phyloP scores from a whole-genome alignment of 306 rosid genomes.

The Ceratonia siliqua region DNA sequence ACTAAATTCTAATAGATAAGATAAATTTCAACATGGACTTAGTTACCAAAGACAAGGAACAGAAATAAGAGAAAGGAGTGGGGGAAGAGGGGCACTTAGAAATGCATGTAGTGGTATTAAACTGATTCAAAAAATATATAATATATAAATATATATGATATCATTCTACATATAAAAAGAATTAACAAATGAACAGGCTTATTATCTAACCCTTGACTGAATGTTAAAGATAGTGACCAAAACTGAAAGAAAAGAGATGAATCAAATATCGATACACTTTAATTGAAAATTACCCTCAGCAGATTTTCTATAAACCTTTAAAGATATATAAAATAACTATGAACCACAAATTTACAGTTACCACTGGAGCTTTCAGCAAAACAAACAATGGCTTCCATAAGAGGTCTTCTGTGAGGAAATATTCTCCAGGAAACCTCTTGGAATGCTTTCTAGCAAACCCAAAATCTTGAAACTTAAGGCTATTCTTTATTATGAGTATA shows the following conservation, averaged over 20 bases:
- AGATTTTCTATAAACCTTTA: constrained; percentile 20
- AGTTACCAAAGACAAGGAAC: background rate
- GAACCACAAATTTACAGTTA: constrained; percentile 52
- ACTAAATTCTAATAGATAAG: no score
- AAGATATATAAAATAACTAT: constrained; percentile 27
- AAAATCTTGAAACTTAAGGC: constrained; percentile 25
- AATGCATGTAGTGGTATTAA: background rate
- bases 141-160: background rate
- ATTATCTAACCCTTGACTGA: constrained; percentile 10
- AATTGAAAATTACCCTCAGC: constrained; percentile 15
- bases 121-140: background rate
- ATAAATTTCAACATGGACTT: no score
- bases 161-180: constrained; percentile 29
- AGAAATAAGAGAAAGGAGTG: background rate
- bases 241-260: constrained; percentile 26
- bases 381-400: constrained; percentile 35
- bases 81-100: background rate
- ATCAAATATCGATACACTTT: constrained; percentile 31
- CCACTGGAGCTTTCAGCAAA: constrained; percentile 48
- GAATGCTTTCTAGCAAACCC: constrained; percentile 37
- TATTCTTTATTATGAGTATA: constrained; percentile 39
- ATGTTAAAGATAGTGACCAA: constrained; percentile 22
- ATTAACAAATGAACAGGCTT: constrained; percentile 43
- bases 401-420: constrained; percentile 42
- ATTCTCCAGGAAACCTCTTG: constrained; percentile 48